Percentiles rank a stretch among this genome's conserved stretches.
These are phyloP conservation scores for Trichoderma aggressivum DNA, from an alignment of 2,329 filamentous ascomycete genomes.

Conservation along the genomic window DNA sequence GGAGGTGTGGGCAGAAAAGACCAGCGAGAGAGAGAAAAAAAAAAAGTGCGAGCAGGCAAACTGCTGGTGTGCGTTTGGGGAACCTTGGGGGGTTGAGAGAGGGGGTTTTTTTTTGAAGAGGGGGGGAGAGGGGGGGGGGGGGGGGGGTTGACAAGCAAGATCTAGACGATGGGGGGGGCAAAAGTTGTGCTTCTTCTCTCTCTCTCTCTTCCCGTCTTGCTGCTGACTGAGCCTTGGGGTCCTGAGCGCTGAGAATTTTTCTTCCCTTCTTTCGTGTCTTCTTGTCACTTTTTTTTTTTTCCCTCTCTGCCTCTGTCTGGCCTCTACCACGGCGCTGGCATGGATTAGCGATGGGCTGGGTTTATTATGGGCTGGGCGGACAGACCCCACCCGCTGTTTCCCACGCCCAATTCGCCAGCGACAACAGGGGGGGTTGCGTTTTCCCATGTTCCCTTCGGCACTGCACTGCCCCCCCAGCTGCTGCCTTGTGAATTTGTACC, in stretches of 20 bases:
- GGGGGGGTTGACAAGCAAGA: slow-evolving; percentile 12
- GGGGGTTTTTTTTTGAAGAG: slow-evolving; percentile 17
- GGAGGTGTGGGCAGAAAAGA: slow-evolving; percentile 36
- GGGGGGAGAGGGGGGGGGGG: slow-evolving; percentile 14
- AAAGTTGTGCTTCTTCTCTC: neutral
- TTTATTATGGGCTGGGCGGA: slow-evolving; percentile 9
- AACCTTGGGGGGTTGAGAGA: slow-evolving; percentile 13
- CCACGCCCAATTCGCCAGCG: neutral
- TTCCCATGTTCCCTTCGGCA: neutral
- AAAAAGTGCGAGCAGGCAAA: slow-evolving; percentile 23
- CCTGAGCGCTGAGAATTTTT: neutral
- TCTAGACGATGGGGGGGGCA: slow-evolving; percentile 12
- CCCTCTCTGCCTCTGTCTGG: neutral
- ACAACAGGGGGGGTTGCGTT: neutral
- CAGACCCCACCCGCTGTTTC: neutral
- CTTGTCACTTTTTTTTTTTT: neutral
- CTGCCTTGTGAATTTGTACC: neutral
- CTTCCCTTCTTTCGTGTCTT: neutral
- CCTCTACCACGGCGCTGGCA: neutral
- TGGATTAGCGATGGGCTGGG: slow-evolving; percentile 7
- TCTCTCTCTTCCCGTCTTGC: neutral
- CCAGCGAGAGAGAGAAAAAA: slow-evolving; percentile 15
- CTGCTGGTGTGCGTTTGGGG: slow-evolving; percentile 27
- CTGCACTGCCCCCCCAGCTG: slow-evolving; percentile 14
- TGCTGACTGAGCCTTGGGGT: neutral